These are phyloP conservation scores for Chlamydomonas sp. DNA, from an alignment of 139 green algal genomes.

Conservation along the genomic window DNA sequence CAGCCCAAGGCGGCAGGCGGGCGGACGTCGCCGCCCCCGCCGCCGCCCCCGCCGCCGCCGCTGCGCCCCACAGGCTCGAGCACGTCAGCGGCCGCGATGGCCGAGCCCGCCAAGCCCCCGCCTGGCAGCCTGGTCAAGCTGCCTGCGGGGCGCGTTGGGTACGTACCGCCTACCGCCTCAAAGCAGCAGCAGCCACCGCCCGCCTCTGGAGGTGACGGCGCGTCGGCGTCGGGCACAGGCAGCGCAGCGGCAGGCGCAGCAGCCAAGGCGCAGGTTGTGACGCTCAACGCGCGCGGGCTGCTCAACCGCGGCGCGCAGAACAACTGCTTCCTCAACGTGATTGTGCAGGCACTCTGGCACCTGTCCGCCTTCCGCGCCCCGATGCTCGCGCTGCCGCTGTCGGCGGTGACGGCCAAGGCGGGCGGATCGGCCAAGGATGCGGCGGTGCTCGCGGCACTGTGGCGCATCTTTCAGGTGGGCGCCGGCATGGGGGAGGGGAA, in stretches of 20 bases:
- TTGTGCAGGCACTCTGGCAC: slow-evolving; percentile 65
- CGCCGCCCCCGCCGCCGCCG: slow-evolving; percentile 2
- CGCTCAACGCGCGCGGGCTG: slow-evolving; percentile 52
- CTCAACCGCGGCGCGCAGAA: slow-evolving; percentile 48
- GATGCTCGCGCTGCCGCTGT: not conserved
- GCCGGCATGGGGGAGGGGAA: too few relatives aligned
- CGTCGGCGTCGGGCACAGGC: not conserved
- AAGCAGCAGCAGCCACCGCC: not conserved
- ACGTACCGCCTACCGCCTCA: not conserved
- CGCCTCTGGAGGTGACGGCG: not conserved
- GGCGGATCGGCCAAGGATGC: slow-evolving; percentile 25
- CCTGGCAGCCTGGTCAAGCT: not conserved
- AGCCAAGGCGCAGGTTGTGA: slow-evolving; percentile 1
- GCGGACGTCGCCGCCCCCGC: not conserved
- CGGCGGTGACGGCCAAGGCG: not conserved
- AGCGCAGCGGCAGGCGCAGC: not conserved
- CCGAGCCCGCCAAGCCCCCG: not conserved
- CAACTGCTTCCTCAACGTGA: slow-evolving; percentile 79
- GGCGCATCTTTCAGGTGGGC: slow-evolving; percentile 35
- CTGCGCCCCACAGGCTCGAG: not conserved
- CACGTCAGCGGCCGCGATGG: not conserved
- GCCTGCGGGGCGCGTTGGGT: not conserved
- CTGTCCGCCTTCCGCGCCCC: slow-evolving; percentile 42
- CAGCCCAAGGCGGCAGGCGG: not conserved
- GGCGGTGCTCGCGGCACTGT: slow-evolving; percentile 38